A percentile compares a stretch with the other conserved stretches of the same genome.
Evolutionary conservation across 306 rosid genomes (phyloP).

Genomic region (Begonia fuchsioides): DNA sequence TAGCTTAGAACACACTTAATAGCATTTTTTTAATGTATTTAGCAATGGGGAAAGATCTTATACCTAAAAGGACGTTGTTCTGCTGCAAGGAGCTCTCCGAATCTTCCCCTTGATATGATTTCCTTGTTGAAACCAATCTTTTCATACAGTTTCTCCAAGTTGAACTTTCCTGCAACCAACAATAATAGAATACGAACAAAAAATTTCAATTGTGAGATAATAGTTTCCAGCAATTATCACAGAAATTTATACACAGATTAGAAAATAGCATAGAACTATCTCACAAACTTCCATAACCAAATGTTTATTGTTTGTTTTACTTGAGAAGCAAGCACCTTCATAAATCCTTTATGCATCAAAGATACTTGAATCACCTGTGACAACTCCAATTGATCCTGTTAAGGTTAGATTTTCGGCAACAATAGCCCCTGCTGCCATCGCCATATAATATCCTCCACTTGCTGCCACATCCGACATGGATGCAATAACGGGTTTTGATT

Average conservation of each 20-base stretch:
- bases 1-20: background rate
- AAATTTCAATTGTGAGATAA: background rate
- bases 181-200: slow-evolving; percentile 2
- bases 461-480: slow-evolving; percentile 98
- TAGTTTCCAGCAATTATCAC: too few relatives aligned
- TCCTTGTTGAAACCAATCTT: slow-evolving; percentile 94
- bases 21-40: background rate
- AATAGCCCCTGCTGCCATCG: slow-evolving; percentile 85
- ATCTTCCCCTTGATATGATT: slow-evolving; percentile 81
- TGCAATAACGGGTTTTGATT: slow-evolving; percentile 80
- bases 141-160: slow-evolving; percentile 79
- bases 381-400: slow-evolving; percentile 98
- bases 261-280: too few relatives aligned
- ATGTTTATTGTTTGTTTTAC: too few relatives aligned
- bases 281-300: too few relatives aligned
- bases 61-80: slow-evolving; percentile 89
- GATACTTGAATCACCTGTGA: slow-evolving; percentile 43
- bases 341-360: slow-evolving; percentile 1
- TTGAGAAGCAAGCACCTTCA: background rate
- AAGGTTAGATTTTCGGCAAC: slow-evolving; percentile 89
- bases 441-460: slow-evolving; percentile 98
- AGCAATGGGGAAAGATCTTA: background rate
- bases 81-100: slow-evolving; percentile 79
- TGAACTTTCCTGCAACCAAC: slow-evolving; percentile 49
- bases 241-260: too few relatives aligned